Evolutionary conservation across 305 asterid genomes (phyloP), one percentile per base, ranked within the genome.

Genomic region (Fraxinus platypoda): DNA sequence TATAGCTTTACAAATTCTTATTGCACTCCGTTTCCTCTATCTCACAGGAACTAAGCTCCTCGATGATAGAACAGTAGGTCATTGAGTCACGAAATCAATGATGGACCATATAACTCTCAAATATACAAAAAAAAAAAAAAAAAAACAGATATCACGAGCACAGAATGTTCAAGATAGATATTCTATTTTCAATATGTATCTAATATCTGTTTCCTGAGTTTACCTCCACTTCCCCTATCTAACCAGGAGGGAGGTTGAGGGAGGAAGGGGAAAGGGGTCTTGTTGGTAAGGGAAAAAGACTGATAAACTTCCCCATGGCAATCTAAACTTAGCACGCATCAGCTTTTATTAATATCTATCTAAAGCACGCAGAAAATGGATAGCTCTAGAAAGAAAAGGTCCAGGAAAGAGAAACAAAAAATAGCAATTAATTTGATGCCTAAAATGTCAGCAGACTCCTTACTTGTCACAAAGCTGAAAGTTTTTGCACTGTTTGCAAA

Each of bases 391-490:
- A 77, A 12, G 66, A 9, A 76, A 52, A 77, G 57, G 8, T 25
- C 35, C 71, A 77, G 70, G 75, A 78, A 17, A 4, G 49, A 79
- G 13, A 30, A 57, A 64, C 78, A 43, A 31, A 25, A 66, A 62
- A 15, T 17, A 57, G 26, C 30, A 79, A 34, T 38, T 74, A 59
- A 46, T 72, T 28, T 38, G 77, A 80, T 54, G 21, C 21, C 35
- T 46, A 15, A 75, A 73, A 52, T 37, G 68, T 76, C 38, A 70
- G 34, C 80, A 59, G 74, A 83, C 54, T 64, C 41, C 91, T 88
- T 89, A 95, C 99, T 84, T 93, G 80, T 93, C 97, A 75, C 98
- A 97, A 33, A 97, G 94, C 91, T 92, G 97, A 82, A 97, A 97
- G 66, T 91, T 91, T 87, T 88, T 91, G 90, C 99, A 97, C 81